phyloP scores from a whole-genome alignment of 2,329 filamentous ascomycete species.

The Cladosporium sp. region DNA sequence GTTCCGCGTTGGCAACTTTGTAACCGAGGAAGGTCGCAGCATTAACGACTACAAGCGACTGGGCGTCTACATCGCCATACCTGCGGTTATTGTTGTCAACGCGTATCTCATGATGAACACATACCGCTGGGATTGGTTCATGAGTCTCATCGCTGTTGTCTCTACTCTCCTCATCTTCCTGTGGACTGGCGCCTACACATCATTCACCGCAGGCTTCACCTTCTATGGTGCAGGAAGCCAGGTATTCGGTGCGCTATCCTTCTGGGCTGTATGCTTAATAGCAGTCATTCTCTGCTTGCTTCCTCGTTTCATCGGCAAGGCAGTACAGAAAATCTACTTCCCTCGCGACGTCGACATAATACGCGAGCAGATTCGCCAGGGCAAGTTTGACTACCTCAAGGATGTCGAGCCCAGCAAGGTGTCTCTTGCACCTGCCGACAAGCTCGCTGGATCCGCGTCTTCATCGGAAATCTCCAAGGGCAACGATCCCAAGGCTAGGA shows the following conservation, averaged over 20 bases:
- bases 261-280: conserved; percentile 82
- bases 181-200: conserved; percentile 89
- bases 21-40: conserved; percentile 70
- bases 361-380: conserved; percentile 82
- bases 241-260: conserved; percentile 76
- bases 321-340: conserved; percentile 89
- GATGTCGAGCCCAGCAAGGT: conserved; percentile 47
- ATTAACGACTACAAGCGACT: conserved; percentile 80
- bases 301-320: conserved; percentile 83
- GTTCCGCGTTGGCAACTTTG: conserved; percentile 67
- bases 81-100: conserved; percentile 86
- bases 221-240: conserved; percentile 79
- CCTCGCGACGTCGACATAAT: conserved; percentile 93
- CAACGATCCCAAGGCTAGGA: conserved; percentile 44
- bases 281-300: conserved; percentile 80
- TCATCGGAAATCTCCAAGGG: conserved; percentile 58
- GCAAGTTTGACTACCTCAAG: conserved; percentile 76
- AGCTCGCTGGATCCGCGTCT: conserved; percentile 53
- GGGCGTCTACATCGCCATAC: conserved; percentile 82
- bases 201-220: conserved; percentile 56
- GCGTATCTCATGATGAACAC: conserved; percentile 93
- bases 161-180: conserved; percentile 88
- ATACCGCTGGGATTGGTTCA: conserved; percentile 98
- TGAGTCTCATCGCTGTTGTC: conserved; percentile 75
- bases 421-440: conserved; percentile 46